These are phyloP conservation scores for Candolleomyces aberdarensis DNA, from an alignment of 768 basidiomycete genomes.

Conservation along the genomic window DNA sequence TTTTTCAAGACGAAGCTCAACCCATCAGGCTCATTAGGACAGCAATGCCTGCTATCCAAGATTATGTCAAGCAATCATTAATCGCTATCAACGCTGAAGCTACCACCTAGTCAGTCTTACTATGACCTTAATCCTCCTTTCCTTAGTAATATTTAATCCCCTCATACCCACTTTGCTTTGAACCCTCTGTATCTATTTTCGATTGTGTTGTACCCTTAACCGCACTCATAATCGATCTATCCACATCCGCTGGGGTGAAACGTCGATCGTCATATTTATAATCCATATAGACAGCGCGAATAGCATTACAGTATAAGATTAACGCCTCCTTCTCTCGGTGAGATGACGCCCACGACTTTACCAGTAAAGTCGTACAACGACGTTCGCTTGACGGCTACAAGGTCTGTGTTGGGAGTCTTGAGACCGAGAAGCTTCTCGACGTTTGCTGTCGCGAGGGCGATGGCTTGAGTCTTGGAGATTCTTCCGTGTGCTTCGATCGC, in stretches of 20 bases:
- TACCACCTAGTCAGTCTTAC: background rate
- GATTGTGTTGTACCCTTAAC: too few species aligned
- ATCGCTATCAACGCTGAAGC: background rate
- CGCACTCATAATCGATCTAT: too few species aligned
- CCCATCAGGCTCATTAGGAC: slow-evolving; percentile 72
- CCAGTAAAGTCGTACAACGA: slow-evolving; percentile 37
- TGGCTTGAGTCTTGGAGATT: slow-evolving; percentile 29
- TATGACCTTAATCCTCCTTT: too few species aligned
- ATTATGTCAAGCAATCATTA: slow-evolving; percentile 44
- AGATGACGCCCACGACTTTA: slow-evolving; percentile 39
- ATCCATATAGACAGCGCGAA: background rate
- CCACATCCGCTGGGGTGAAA: too few species aligned
- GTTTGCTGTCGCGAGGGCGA: slow-evolving; percentile 39
- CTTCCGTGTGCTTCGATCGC: slow-evolving; percentile 27
- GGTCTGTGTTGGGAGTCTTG: slow-evolving; percentile 28
- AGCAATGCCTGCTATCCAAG: slow-evolving; percentile 61
- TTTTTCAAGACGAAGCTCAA: slow-evolving; percentile 56
- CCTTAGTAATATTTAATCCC: too few species aligned
- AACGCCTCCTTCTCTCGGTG: slow-evolving; percentile 26
- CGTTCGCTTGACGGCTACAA: slow-evolving; percentile 35
- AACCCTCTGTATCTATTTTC: too few species aligned
- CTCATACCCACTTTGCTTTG: too few species aligned
- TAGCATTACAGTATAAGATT: slow-evolving; percentile 28
- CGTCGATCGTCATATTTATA: background rate
- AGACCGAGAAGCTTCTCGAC: slow-evolving; percentile 42